These are phyloP conservation scores for Dendryphion nanum DNA, from an alignment of 2,329 filamentous ascomycete species.

Conservation along the genomic window DNA sequence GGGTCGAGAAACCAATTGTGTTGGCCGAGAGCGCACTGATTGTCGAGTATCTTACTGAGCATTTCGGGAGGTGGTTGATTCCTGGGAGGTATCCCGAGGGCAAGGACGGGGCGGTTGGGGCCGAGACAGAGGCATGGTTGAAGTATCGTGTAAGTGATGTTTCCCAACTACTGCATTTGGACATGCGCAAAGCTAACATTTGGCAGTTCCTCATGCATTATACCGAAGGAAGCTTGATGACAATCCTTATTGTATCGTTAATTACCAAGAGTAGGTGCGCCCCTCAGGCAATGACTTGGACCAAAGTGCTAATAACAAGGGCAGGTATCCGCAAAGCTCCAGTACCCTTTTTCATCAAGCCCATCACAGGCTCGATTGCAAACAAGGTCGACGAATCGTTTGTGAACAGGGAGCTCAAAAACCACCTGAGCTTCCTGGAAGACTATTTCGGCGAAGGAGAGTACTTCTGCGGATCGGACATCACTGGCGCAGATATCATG, in stretches of 20 bases:
- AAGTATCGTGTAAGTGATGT: constrained; percentile 48
- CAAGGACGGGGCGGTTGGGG: constrained; percentile 55
- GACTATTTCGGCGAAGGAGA: constrained; percentile 49
- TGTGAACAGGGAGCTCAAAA: constrained; percentile 48
- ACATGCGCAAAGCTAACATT: not conserved
- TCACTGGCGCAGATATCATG: constrained; percentile 55
- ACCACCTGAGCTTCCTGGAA: constrained; percentile 53
- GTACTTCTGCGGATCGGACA: constrained; percentile 49
- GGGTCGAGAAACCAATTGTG: constrained; percentile 53
- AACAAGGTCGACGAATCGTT: constrained; percentile 46
- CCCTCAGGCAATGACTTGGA: not conserved
- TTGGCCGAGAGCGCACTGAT: constrained; percentile 83
- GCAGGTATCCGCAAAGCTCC: constrained; percentile 50
- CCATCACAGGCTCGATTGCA: constrained; percentile 58
- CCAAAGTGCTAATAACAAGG: constrained; percentile 7
- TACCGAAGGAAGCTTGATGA: constrained; percentile 80
- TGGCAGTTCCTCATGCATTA: constrained; percentile 64
- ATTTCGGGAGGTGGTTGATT: constrained; percentile 55
- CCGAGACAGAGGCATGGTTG: constrained; percentile 60
- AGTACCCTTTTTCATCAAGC: constrained; percentile 68
- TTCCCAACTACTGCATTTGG: not conserved
- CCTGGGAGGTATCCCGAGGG: constrained; percentile 54
- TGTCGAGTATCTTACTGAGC: constrained; percentile 75
- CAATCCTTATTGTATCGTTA: constrained; percentile 62
- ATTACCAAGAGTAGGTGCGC: constrained; percentile 56